phyloP scores from a whole-genome alignment of 2,329 filamentous ascomycete species.

The Microcyclosporella mali region DNA sequence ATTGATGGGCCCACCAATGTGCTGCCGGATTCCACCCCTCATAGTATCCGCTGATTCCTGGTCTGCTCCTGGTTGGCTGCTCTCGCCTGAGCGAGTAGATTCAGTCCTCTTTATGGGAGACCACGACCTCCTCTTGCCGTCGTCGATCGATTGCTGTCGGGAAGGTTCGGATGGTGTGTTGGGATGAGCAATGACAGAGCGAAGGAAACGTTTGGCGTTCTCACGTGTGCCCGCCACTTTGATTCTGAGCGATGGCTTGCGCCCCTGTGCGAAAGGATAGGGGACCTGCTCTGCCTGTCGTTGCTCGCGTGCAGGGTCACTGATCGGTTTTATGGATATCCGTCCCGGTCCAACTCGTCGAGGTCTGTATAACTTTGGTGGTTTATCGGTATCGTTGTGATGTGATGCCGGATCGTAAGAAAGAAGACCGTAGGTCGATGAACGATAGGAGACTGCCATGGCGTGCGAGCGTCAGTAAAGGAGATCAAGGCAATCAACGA shows the following conservation, averaged over 20 bases:
- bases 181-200: conserved; percentile 36
- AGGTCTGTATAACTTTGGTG: conserved; percentile 41
- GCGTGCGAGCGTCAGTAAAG: conserved; percentile 13
- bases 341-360: conserved; percentile 51
- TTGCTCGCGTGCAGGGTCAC: conserved; percentile 37
- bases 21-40: conserved; percentile 35
- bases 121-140: conserved; percentile 29
- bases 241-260: conserved; percentile 20
- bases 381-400: conserved; percentile 17
- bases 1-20: conserved; percentile 35
- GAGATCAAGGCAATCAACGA: background rate
- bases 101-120: conserved; percentile 23
- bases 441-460: conserved; percentile 21
- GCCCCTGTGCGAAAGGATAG: conserved; percentile 10
- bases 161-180: conserved; percentile 5
- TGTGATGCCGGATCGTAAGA: conserved; percentile 20
- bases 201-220: conserved; percentile 46
- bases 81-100: conserved; percentile 17
- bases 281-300: conserved; percentile 21
- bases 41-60: conserved; percentile 31
- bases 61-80: conserved; percentile 10
- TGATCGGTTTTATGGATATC: conserved; percentile 50
- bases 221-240: conserved; percentile 47
- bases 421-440: conserved; percentile 21
- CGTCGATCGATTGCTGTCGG: conserved; percentile 10